These are phyloP conservation scores for Handroanthus guayacan DNA, from an alignment of 257 asterid genomes.

Conservation along the genomic window DNA sequence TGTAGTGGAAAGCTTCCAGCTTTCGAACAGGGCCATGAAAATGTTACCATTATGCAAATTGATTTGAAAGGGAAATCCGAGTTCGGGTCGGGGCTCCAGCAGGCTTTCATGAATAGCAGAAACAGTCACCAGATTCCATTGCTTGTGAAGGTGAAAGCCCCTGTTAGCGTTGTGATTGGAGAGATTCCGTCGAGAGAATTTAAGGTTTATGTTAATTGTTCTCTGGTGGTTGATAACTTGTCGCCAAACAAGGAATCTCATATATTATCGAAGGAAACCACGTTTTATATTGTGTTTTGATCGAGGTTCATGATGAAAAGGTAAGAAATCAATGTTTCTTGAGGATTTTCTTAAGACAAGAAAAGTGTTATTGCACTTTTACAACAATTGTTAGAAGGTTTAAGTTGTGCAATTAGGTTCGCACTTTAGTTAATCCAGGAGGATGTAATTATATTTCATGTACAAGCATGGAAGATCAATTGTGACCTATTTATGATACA, in stretches of 20 bases:
- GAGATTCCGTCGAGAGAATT: conserved; percentile 1
- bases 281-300: conserved; percentile 23
- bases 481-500: neutral
- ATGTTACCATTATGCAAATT: conserved; percentile 43
- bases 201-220: conserved; percentile 37
- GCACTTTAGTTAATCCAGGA: neutral
- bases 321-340: neutral
- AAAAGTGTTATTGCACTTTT: neutral
- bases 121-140: conserved; percentile 48
- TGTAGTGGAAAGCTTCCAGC: conserved; percentile 57
- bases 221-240: conserved; percentile 51
- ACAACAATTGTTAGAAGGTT: neutral
- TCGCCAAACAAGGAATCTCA: conserved; percentile 38
- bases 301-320: conserved; percentile 5
- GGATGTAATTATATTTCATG: neutral
- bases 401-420: neutral
- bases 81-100: conserved; percentile 45
- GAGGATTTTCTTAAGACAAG: neutral
- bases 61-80: conserved; percentile 50
- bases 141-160: conserved; percentile 48
- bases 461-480: neutral
- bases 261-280: conserved; percentile 42
- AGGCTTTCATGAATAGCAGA: conserved; percentile 37
- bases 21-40: conserved; percentile 51
- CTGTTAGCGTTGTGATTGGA: conserved; percentile 43